phyloP scores from a whole-genome alignment of 352 stramenopile genomes.

The Phytophthora colocasiae region DNA sequence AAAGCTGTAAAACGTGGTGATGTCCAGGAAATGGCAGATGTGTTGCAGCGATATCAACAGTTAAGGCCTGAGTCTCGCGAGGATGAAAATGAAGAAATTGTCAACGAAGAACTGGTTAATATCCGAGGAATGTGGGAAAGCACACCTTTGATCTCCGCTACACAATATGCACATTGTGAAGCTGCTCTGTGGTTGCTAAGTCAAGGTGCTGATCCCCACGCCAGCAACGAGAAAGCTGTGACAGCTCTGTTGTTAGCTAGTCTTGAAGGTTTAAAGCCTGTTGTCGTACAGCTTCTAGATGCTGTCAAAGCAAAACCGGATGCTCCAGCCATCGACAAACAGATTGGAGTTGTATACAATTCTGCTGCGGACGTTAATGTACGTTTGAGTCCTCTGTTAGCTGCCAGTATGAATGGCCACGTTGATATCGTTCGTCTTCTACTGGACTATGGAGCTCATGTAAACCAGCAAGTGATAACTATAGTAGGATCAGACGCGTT shows the following conservation, averaged over 20 bases:
- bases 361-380: slow-evolving; percentile 65
- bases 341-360: slow-evolving; percentile 84
- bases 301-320: slow-evolving; percentile 1
- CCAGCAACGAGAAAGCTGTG: slow-evolving; percentile 75
- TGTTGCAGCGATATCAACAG: slow-evolving; percentile 34
- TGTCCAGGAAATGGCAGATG: slow-evolving; percentile 41
- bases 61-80: slow-evolving; percentile 8
- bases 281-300: slow-evolving; percentile 55
- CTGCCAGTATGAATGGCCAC: slow-evolving; percentile 81
- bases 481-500: slow-evolving; percentile 8
- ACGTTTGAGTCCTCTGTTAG: slow-evolving; percentile 61
- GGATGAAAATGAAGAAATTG: slow-evolving; percentile 28
- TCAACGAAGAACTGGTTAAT: slow-evolving; percentile 51
- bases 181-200: slow-evolving; percentile 69
- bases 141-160: slow-evolving; percentile 79
- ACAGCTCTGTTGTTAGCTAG: slow-evolving; percentile 75
- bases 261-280: slow-evolving; percentile 64
- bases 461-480: slow-evolving; percentile 33
- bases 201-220: slow-evolving; percentile 44
- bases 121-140: slow-evolving; percentile 87
- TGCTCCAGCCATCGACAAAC: slow-evolving; percentile 40
- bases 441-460: slow-evolving; percentile 39
- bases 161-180: slow-evolving; percentile 65
- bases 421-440: slow-evolving; percentile 56
- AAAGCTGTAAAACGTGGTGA: slow-evolving; percentile 75